Evolutionary conservation across 2,329 filamentous ascomycete species (phyloP).

Genomic region (Periconia sp.): DNA sequence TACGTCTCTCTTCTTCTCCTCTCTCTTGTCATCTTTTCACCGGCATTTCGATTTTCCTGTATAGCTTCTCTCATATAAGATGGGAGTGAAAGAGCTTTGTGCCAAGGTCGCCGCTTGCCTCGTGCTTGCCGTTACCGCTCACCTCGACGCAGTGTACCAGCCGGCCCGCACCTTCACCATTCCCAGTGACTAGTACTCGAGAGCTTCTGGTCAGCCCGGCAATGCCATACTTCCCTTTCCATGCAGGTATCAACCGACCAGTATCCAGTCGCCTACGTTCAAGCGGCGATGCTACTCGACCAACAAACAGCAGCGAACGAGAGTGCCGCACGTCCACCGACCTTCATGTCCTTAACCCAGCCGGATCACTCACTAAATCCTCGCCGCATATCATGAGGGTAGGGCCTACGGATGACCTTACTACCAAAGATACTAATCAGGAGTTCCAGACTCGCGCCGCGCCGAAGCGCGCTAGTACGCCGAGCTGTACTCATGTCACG

Average conservation of each 20-base stretch:
- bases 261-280: too few species aligned
- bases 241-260: background rate
- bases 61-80: too few species aligned
- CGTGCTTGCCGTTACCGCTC: slow-evolving; percentile 7
- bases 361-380: background rate
- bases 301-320: background rate
- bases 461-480: slow-evolving; percentile 24
- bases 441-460: slow-evolving; percentile 23
- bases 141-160: too few species aligned
- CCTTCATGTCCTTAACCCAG: slow-evolving; percentile 6
- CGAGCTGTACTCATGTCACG: slow-evolving; percentile 69
- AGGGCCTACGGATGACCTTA: too few species aligned
- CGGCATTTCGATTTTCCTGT: too few species aligned
- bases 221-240: too few species aligned
- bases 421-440: too few species aligned
- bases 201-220: too few species aligned
- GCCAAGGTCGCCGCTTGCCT: slow-evolving; percentile 9
- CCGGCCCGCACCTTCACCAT: background rate
- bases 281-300: background rate
- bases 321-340: background rate
- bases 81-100: too few species aligned
- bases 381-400: slow-evolving; percentile 18
- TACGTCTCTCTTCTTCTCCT: too few species aligned
- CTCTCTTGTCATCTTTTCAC: too few species aligned
- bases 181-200: too few species aligned